Evolutionary conservation across 2,329 filamentous ascomycete species (phyloP), one percentile per base, ranked within the genome.

Genomic region (Scedosporium minutisporum): DNA sequence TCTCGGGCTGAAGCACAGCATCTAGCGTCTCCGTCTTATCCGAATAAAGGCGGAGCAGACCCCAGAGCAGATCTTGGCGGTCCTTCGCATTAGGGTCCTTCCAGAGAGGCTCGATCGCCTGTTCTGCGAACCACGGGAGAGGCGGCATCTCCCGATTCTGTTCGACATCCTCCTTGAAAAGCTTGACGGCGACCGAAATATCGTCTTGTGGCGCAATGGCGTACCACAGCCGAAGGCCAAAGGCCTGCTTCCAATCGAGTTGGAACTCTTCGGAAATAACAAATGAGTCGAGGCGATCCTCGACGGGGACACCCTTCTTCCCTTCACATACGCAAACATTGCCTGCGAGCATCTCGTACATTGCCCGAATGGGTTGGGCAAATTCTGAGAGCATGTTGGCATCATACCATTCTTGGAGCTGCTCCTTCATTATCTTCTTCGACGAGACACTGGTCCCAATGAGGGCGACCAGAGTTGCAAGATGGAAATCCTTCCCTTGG

Each of bases 151-250:
- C 92, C 58, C 81, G 80, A 55, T 87, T 87, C 64, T 88, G 83
- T 29, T 80, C 77, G 57, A 97, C 79, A 68, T 96, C 92, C 62
- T 87, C 79, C 65, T 86, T 80, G 73, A 92, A 99, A 29, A 83
- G 82, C 53, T 80, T 75, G 4, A 99, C 87, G 2, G 93, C 93
- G 57, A 81, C 78, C 59, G 87, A 84, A 53, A 97, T 80, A 42
- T 86, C 82, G 55, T 92, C 88, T 46, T 86, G 80, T 41, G 83
- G 78, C 2, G 84, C 80, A 48, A 87, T 89, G 55, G 87, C 87
- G 72, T 96, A 99, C 90, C 92, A 97, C 1, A 99, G 80, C 53
- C 93, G 87, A 59, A 99, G 81, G 10, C 91, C 93, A 73, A 99
- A 96, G 0, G 93, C 88, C 71, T 96, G 93, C 72, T 91, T 87